phyloP scores from a whole-genome alignment of 2,329 filamentous ascomycete genomes.

The Stemphylium vesicarium region DNA sequence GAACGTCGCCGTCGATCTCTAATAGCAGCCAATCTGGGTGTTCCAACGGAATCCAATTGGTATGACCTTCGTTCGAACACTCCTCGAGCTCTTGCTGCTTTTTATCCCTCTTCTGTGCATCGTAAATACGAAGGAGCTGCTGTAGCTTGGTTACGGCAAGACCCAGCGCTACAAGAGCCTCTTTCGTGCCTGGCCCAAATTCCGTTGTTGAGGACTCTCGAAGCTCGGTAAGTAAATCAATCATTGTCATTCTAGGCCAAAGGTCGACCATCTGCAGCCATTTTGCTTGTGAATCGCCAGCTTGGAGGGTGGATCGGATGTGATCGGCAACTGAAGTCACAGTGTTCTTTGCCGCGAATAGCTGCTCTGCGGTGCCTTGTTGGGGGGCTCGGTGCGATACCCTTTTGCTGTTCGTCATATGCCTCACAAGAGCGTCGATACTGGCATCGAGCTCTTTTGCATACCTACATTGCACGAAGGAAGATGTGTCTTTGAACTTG shows the following conservation, averaged over 20 bases:
- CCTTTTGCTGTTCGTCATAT: not conserved
- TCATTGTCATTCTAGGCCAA: constrained; percentile 55
- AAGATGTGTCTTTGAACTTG: constrained; percentile 28
- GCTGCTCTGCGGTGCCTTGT: constrained; percentile 9
- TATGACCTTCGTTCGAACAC: constrained; percentile 57
- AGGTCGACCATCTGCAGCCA: constrained; percentile 55
- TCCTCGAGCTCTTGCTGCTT: constrained; percentile 51
- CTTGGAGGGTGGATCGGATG: constrained; percentile 13
- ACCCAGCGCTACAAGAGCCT: constrained; percentile 54
- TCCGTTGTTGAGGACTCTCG: constrained; percentile 40
- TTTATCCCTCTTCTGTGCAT: constrained; percentile 33
- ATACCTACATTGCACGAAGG: constrained; percentile 49
- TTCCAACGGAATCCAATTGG: constrained; percentile 61
- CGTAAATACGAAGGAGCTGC: constrained; percentile 53
- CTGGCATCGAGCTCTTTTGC: constrained; percentile 47
- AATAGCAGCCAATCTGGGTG: constrained; percentile 69
- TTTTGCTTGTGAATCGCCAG: constrained; percentile 31
- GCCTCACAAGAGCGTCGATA: constrained; percentile 37
- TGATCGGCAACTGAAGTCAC: constrained; percentile 6
- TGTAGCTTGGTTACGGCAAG: constrained; percentile 55
- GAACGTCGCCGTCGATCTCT: constrained; percentile 69
- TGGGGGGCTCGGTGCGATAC: constrained; percentile 1
- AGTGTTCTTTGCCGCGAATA: constrained; percentile 25
- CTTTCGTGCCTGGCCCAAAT: constrained; percentile 49
- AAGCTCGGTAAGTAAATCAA: constrained; percentile 57